These are phyloP conservation scores for Xerocomus nothofagi DNA, from an alignment of 1,284 basidiomycete species.

Conservation along the genomic window DNA sequence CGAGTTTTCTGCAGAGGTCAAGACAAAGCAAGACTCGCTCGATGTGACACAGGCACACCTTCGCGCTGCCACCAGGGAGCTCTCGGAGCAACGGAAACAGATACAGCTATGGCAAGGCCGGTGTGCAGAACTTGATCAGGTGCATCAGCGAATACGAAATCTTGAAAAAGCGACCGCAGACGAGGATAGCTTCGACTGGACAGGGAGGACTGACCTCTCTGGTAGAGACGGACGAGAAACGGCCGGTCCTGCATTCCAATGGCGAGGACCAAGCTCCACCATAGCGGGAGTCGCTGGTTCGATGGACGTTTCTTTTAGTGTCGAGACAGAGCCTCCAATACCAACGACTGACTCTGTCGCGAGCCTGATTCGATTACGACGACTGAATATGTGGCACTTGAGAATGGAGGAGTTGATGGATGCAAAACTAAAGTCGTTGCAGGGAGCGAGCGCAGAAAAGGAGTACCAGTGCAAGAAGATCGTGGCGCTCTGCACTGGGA, in stretches of 20 bases:
- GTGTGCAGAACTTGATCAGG: slow-evolving; percentile 75
- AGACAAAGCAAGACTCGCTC: slow-evolving; percentile 83
- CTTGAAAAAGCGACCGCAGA: slow-evolving; percentile 76
- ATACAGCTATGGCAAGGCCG: slow-evolving; percentile 72
- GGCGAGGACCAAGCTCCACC: slow-evolving; percentile 63
- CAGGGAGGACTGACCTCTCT: slow-evolving; percentile 72
- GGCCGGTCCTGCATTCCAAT: slow-evolving; percentile 60
- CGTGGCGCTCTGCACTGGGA: slow-evolving; percentile 86
- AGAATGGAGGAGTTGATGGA: slow-evolving; percentile 76
- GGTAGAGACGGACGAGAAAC: slow-evolving; percentile 51
- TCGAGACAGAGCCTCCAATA: slow-evolving; percentile 66
- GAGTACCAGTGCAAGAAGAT: slow-evolving; percentile 90
- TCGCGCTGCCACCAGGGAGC: slow-evolving; percentile 84
- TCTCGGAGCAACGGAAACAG: slow-evolving; percentile 86
- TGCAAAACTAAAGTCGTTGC: slow-evolving; percentile 65
- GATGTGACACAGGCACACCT: slow-evolving; percentile 86
- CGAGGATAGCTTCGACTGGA: slow-evolving; percentile 86
- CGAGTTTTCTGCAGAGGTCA: slow-evolving; percentile 85
- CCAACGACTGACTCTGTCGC: slow-evolving; percentile 58
- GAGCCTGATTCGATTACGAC: slow-evolving; percentile 67
- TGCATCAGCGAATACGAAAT: slow-evolving; percentile 76
- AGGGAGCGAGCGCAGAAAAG: slow-evolving; percentile 81
- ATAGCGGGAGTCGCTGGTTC: slow-evolving; percentile 52
- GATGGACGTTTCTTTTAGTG: slow-evolving; percentile 59
- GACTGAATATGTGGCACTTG: slow-evolving; percentile 80